Base-by-base conservation (phyloP, 345 rosid genomes). In the Cardiospermum halicacabum region DNA sequence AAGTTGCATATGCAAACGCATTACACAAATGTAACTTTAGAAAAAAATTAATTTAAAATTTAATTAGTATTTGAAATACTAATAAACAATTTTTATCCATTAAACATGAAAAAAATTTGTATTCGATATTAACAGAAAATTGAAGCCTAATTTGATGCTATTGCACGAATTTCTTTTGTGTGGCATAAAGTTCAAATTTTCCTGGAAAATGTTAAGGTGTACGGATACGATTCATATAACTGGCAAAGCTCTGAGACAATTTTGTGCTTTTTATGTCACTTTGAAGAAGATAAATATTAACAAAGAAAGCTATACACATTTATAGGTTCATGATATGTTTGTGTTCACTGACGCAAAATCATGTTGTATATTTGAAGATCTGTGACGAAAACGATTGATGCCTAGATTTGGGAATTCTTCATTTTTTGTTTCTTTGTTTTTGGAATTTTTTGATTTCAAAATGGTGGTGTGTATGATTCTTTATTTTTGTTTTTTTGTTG, bases 351-450 rank as follows among this genome's bases (percentile, higher is more conserved):
- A 69, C 69, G 62, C 58, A 60, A 53, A 27, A 37, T 56, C 50
- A 24, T 12, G 5, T 50, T 10, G 3, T 53, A 64, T 48, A 19
- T 55, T 60, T 40, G 65, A 61, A 69, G 40, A 76, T 72, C 72
- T 65, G 21, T 30, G 5, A 27, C 53, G 77, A 76, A 60, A 72
- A 72, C n/a, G 72, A 69, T 65, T 69, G 66, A 61, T 56, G 51
- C 68, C 70, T 11, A n/a, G 7, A 39, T 8, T 8, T 22, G 32
- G 11, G 40, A 39, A 58, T 3, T 5, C 16, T 15, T 53, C 7
- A 3, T 11, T 11, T 51, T 51, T 51, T 51, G 1, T 34, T 34
- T 34, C 39, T 34, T 34, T 34, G 39, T 7, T 42, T 42, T 19
- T 39, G 62, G 30, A 43, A n/a, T 22, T 60, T 30, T 61, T 9